Percentiles rank a stretch among this genome's conserved stretches.
phyloP scores from a whole-genome alignment of 345 rosid species.

The Acer saccharum region DNA sequence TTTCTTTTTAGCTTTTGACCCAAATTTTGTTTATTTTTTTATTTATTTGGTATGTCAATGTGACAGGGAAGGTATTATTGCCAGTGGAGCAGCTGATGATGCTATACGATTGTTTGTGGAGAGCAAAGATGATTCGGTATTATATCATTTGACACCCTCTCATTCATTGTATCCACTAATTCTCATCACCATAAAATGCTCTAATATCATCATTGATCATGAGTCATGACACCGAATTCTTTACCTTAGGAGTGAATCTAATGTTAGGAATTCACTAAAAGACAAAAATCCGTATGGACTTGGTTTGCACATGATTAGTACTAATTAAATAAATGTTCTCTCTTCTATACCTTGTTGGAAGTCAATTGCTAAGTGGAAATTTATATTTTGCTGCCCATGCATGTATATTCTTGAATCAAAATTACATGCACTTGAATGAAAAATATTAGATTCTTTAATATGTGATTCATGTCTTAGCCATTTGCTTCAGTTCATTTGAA shows the following conservation, averaged over 20 bases:
- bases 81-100: constrained; percentile 94
- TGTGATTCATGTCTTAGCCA: background rate
- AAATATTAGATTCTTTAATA: background rate
- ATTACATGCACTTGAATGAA: background rate
- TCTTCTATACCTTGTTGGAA: background rate
- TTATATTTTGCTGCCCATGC: background rate
- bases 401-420: background rate
- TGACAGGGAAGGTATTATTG: constrained; percentile 79
- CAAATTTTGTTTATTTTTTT: background rate
- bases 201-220: background rate
- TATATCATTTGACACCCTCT: constrained; percentile 6
- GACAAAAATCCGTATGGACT: background rate
- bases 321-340: background rate
- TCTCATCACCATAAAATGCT: background rate
- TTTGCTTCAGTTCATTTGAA: constrained; percentile 4
- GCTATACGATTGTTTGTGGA: constrained; percentile 74
- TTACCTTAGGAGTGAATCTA: background rate
- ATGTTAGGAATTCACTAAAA: background rate
- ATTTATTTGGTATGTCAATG: constrained; percentile 9
- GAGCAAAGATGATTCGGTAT: constrained; percentile 64
- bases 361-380: background rate
- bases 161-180: constrained; percentile 4
- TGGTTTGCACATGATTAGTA: background rate
- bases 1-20: constrained; percentile 5
- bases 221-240: background rate